Evolutionary conservation across 768 basidiomycete species (phyloP), one percentile per base, ranked within the genome.

Genomic region (Cystofilobasidium capitatum): DNA sequence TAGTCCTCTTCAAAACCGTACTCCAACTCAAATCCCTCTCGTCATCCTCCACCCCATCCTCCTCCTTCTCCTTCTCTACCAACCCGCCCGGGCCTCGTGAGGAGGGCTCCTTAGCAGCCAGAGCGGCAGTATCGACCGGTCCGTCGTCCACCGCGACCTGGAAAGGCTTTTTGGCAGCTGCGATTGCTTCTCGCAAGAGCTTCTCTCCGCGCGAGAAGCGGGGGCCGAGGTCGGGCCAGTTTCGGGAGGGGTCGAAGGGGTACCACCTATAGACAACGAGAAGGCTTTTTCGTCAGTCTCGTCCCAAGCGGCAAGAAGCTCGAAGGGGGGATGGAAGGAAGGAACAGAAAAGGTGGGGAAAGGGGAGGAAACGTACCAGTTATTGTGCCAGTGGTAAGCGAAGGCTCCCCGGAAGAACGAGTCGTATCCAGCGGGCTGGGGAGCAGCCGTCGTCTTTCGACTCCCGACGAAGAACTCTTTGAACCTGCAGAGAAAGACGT

Each of bases 311-410:
- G 36, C 26, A 42, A 55, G 12, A 5, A 8, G 24, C 20, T 20
- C 4, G 62, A 44, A 24, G 24, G 22, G 42, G 63, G 47, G 44
- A 44, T 54, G 55, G 9, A 35, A 37, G 33, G 64, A 66, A 29
- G 7, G 35, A 35, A 5, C 20, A 47, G 37, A 35, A 35, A 62
- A 29, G 33, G 14, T n/a, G 20, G 35, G 33, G 64, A 44, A 29
- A 22, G 63, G 55, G 3, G 14, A 20, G 35, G 17, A 20, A 9
- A 75, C 84, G 63, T 64, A 88, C 91, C 91, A 92, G 78, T 84
- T 89, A 75, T 92, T 93, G 75, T 98, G 93, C 79, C 88, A 97
- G 77, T 97, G 92, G 76, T 98, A 98, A 1, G 89, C 92, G 75
- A 86, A 97, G 6, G 94, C 89, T 8, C 94, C 96, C 68, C 76